Conservation (phyloP, 306 rosid genomes). For the Neltuma alba region DNA sequence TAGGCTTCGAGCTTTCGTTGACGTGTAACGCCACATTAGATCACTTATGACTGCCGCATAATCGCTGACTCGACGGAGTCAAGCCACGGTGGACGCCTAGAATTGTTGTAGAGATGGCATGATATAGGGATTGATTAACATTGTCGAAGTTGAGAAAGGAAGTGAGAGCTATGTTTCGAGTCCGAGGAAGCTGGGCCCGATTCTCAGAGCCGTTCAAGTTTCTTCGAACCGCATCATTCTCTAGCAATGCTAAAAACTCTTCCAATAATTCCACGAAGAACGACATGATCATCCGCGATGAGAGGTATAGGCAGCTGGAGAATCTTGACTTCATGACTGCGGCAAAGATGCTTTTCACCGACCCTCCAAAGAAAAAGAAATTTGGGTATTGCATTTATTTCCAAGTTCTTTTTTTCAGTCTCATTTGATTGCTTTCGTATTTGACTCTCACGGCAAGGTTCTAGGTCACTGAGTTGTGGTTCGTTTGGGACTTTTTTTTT, state of each 20-base stretch:
- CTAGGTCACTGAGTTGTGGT: background rate
- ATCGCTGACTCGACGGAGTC: no score
- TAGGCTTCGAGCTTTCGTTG: no score
- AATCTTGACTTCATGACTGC: constrained; percentile 73
- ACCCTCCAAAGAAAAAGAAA: constrained; percentile 62
- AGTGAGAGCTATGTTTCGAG: constrained; percentile 49
- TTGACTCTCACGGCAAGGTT: background rate
- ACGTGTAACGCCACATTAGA: no score
- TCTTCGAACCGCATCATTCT: constrained; percentile 41
- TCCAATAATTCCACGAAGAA: constrained; percentile 15
- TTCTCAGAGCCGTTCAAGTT: constrained; percentile 42
- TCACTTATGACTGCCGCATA: no score
- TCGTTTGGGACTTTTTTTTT: background rate
- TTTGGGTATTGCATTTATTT: constrained; percentile 62
- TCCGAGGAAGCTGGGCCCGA: constrained; percentile 48
- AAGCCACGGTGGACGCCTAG: no score
- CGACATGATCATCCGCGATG: constrained; percentile 19
- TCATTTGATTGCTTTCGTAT: background rate
- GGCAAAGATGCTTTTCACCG: constrained; percentile 77
- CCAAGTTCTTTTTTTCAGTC: background rate
- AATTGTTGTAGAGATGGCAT: no score
- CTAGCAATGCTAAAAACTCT: constrained; percentile 29
- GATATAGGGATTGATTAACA: background rate
- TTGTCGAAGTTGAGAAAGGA: background rate
- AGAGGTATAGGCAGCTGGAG: constrained; percentile 65